Percentiles rank a stretch among this genome's conserved stretches.
These are phyloP conservation scores for Stagonosporopsis vannaccii DNA, from an alignment of 2,329 filamentous ascomycete species.

Conservation along the genomic window DNA sequence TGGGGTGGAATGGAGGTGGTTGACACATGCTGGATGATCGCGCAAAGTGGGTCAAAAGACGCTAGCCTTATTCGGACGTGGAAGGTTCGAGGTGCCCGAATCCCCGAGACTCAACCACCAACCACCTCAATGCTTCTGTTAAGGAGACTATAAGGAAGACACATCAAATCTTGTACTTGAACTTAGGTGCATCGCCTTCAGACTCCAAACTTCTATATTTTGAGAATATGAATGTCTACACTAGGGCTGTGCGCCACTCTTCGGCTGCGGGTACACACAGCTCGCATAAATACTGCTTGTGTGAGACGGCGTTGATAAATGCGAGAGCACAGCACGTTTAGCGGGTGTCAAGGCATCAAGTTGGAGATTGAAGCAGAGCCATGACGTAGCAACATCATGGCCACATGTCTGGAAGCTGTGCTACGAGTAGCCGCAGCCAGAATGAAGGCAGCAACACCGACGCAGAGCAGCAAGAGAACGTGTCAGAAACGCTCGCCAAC, in stretches of 20 bases:
- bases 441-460: slow-evolving; percentile 71
- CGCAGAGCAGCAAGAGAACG: slow-evolving; percentile 66
- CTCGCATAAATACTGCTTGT: slow-evolving; percentile 72
- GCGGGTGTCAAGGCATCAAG: slow-evolving; percentile 75
- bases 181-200: background rate
- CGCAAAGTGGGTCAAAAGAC: slow-evolving; percentile 18
- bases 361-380: slow-evolving; percentile 78
- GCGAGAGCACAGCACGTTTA: slow-evolving; percentile 75
- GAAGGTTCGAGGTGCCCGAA: slow-evolving; percentile 29
- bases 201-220: background rate
- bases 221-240: slow-evolving; percentile 33
- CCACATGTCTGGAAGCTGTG: slow-evolving; percentile 69
- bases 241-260: slow-evolving; percentile 53
- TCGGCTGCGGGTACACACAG: slow-evolving; percentile 69
- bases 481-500: slow-evolving; percentile 76
- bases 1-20: slow-evolving; percentile 23
- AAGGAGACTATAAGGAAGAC: too few relatives aligned
- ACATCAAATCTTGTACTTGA: too few relatives aligned
- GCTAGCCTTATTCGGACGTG: slow-evolving; percentile 15
- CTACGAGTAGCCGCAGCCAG: slow-evolving; percentile 69
- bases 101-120: slow-evolving; percentile 10
- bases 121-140: background rate
- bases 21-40: slow-evolving; percentile 20
- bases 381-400: slow-evolving; percentile 74
- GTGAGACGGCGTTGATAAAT: slow-evolving; percentile 77